phyloP scores from a whole-genome alignment of 106 monocot genomes.

The Dactylorhiza incarnata region DNA sequence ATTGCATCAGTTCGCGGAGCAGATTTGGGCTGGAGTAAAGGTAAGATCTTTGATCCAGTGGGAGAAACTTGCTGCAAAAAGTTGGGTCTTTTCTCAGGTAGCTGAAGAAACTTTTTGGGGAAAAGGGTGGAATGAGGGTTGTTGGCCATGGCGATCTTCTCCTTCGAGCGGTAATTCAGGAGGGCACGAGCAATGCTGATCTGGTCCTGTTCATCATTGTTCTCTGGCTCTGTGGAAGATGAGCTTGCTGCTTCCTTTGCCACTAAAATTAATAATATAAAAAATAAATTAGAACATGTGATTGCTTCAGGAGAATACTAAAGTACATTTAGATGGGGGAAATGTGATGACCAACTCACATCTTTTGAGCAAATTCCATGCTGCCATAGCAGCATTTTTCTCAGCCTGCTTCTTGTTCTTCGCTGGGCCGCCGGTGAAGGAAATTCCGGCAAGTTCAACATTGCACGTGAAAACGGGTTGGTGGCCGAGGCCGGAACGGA shows the following conservation, averaged over 20 bases:
- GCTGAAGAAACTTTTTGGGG: constrained; percentile 62
- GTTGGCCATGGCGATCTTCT: constrained; percentile 72
- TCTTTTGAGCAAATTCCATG: constrained; percentile 85
- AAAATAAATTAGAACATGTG: background rate
- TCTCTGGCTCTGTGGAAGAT: constrained; percentile 54
- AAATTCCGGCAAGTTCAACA: constrained; percentile 85
- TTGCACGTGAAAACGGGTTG: constrained; percentile 87
- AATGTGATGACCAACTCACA: constrained; percentile 35
- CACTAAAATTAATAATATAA: constrained; percentile 26
- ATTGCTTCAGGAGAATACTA: background rate
- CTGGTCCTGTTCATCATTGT: constrained; percentile 94
- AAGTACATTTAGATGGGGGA: background rate
- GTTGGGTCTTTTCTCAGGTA: constrained; percentile 32
- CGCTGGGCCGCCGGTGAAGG: constrained; percentile 84
- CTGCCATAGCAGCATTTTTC: constrained; percentile 91
- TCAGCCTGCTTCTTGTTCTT: constrained; percentile 99
- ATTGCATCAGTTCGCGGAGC: constrained; percentile 10
- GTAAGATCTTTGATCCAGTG: constrained; percentile 70
- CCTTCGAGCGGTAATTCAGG: constrained; percentile 76
- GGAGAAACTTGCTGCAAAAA: constrained; percentile 13
- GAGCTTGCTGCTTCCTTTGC: constrained; percentile 66
- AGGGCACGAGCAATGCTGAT: constrained; percentile 79
- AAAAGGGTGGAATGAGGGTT: constrained; percentile 52
- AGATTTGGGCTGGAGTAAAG: constrained; percentile 59
- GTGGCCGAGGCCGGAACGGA: constrained; percentile 84